These are phyloP conservation scores for Echeveria elegans DNA, from an alignment of 164 flowering plant species.

Conservation along the genomic window DNA sequence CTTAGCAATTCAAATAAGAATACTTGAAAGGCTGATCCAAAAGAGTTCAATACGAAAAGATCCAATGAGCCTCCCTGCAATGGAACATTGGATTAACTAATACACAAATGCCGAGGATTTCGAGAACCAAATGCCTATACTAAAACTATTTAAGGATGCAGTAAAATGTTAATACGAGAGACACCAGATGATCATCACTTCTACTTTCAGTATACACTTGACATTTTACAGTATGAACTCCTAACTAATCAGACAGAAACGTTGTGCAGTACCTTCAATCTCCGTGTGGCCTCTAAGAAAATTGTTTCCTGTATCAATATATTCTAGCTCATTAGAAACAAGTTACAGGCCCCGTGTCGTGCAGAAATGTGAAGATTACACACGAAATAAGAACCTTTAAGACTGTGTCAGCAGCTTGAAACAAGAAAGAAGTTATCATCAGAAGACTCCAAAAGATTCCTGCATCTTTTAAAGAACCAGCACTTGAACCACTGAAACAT, in stretches of 20 bases:
- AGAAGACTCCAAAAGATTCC: constrained; percentile 85
- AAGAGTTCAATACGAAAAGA: constrained; percentile 89
- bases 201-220: too few species aligned
- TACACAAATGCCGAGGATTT: not conserved
- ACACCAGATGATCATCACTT: too few species aligned
- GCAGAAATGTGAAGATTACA: constrained; percentile 3
- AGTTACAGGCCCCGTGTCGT: not conserved
- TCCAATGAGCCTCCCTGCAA: constrained; percentile 81
- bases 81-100: not conserved
- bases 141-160: not conserved
- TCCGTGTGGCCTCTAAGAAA: constrained; percentile 48
- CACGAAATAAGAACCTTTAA: constrained; percentile 50
- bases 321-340: constrained; percentile 10
- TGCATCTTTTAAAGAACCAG: constrained; percentile 70
- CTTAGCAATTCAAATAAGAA: not conserved
- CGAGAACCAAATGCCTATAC: not conserved
- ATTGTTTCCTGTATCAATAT: constrained; percentile 63
- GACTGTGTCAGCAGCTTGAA: constrained; percentile 95
- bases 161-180: too few species aligned
- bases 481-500: constrained; percentile 90
- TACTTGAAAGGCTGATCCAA: constrained; percentile 85
- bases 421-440: constrained; percentile 76
- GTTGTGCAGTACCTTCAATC: constrained; percentile 47
- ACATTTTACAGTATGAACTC: not conserved
- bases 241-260: not conserved